These are phyloP conservation scores for Pholiota molesta DNA, from an alignment of 768 basidiomycete genomes.

Conservation along the genomic window DNA sequence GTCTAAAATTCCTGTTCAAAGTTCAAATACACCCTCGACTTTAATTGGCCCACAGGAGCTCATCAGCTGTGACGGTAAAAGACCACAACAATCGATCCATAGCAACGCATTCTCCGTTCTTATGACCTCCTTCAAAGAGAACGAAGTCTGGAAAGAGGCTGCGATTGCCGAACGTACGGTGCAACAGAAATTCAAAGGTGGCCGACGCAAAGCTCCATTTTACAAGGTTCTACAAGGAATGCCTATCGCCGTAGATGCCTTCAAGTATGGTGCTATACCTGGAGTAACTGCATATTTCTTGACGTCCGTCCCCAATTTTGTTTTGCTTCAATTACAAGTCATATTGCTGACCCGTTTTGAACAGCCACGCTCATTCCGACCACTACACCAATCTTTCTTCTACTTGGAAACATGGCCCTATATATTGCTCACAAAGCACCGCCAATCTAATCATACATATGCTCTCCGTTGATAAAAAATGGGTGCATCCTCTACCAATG, in stretches of 20 bases:
- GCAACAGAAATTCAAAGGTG: conserved; percentile 47
- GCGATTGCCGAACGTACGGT: conserved; percentile 50
- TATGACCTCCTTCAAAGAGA: conserved; percentile 86
- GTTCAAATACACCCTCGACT: not conserved
- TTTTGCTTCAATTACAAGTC: not conserved
- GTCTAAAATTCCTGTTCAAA: not conserved
- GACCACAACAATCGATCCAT: not conserved
- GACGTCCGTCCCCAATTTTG: conserved; percentile 63
- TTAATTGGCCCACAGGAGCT: not conserved
- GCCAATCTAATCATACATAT: conserved; percentile 92
- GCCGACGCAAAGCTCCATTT: conserved; percentile 83
- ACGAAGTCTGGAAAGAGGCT: conserved; percentile 85
- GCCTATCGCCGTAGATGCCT: conserved; percentile 98
- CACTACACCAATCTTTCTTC: conserved; percentile 93
- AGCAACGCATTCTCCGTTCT: conserved; percentile 73
- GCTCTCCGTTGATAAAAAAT: conserved; percentile 85
- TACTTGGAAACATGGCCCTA: conserved; percentile 88
- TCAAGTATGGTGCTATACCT: conserved; percentile 91
- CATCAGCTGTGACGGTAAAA: conserved; percentile 22
- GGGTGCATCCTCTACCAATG: conserved; percentile 88
- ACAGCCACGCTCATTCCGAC: conserved; percentile 94
- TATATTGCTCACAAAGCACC: conserved; percentile 95
- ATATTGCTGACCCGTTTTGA: conserved; percentile 14
- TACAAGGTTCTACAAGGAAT: conserved; percentile 96
- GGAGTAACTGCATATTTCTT: conserved; percentile 89